Conservation (phyloP, 768 basidiomycete genomes). For the Gloeopeniophorella convolvens region DNA sequence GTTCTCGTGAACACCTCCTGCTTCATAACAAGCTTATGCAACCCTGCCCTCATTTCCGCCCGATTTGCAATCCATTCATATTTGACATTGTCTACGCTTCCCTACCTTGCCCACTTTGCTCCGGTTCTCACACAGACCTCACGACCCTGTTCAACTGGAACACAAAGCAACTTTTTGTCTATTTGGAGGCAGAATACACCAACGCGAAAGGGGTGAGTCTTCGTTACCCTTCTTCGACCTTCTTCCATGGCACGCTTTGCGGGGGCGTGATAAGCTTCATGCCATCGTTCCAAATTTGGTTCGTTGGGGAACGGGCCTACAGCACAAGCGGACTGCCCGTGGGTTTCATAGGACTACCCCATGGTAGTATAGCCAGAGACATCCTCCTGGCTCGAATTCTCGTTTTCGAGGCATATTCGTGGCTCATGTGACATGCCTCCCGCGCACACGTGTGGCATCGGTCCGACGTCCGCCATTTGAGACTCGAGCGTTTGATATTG, state of each 20-base stretch:
- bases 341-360: background rate
- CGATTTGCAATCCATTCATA: background rate
- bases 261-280: no score
- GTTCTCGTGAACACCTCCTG: conserved; percentile 22
- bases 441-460: background rate
- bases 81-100: background rate
- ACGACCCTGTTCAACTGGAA: conserved; percentile 89
- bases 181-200: conserved; percentile 78
- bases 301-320: background rate
- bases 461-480: background rate
- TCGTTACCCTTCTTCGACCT: background rate
- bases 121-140: conserved; percentile 46
- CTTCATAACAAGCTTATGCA: background rate
- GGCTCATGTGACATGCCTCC: conserved; percentile 2
- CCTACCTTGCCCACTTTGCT: background rate
- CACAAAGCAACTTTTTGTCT: conserved; percentile 91
- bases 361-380: background rate
- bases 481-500: background rate
- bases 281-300: no score
- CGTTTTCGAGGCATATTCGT: background rate
- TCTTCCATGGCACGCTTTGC: no score
- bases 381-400: background rate
- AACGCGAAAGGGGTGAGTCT: conserved; percentile 62
- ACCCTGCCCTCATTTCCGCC: background rate
- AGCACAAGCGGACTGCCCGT: background rate